Conservation (phyloP, 2,329 filamentous ascomycete species). For the Neurospora sp. region DNA sequence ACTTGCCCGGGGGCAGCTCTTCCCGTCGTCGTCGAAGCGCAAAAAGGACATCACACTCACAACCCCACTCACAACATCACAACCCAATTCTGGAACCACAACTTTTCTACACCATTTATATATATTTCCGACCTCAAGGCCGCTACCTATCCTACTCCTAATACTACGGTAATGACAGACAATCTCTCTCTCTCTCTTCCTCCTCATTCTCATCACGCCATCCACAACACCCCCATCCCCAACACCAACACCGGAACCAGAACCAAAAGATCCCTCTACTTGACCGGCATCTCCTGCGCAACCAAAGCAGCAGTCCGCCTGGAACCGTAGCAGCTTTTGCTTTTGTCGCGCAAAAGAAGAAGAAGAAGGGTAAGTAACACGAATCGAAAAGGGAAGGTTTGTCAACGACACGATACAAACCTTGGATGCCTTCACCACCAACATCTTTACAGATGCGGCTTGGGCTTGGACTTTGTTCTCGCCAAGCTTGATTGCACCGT, state of each 20-base stretch:
- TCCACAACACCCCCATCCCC: neutral
- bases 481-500: too few species aligned
- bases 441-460: too few species aligned
- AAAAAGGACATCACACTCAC: neutral
- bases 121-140: neutral
- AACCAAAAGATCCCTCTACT: neutral
- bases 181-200: neutral
- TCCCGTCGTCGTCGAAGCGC: too few species aligned
- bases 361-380: neutral
- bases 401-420: too few species aligned
- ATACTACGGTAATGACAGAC: neutral
- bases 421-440: too few species aligned
- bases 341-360: neutral
- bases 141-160: neutral
- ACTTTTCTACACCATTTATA: neutral
- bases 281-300: neutral
- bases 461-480: too few species aligned
- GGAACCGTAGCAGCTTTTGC: neutral
- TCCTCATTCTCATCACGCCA: neutral
- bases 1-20: too few species aligned
- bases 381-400: neutral
- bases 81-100: neutral
- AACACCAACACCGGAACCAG: neutral
- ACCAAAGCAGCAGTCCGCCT: neutral
- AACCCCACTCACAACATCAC: neutral